Evolutionary conservation across 2,329 filamentous ascomycete species (phyloP), one percentile per base, ranked within the genome.

Genomic region (Macrophomina pseudophaseolina): DNA sequence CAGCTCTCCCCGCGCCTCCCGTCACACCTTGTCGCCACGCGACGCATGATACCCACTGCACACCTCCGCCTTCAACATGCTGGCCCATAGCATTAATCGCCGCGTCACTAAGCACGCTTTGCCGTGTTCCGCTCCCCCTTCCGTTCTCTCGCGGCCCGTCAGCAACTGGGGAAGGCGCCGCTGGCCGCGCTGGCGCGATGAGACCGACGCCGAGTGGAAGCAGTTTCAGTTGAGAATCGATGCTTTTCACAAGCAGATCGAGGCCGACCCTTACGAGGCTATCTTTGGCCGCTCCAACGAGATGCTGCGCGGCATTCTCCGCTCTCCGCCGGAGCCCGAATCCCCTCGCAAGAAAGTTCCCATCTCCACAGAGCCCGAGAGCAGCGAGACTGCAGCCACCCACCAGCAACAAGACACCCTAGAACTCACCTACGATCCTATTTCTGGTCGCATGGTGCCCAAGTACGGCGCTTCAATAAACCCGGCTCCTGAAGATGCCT

Each of bases 261-360:
- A 79, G 46, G 71, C 76, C 18, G 78, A 82, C 64, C 80, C 81
- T 11, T 82, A 83, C 64, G 74, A 76, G 63, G 75, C 78, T 8
- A 70, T 82, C 38, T 82, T 82, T 65, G 81, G 80, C 2, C 78
- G 77, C 2, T 78, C 76, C 52, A 73, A 78, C 64, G 71, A 73
- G 18, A 75, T 75, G 73, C 66, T 77, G 35, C 72, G 42, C 64
- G 76, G 75, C 32, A 49, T 59, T 9, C 4, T 74, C 75, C 66
- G 73, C 75, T 67, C 73, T 72, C 2, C 77, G 76, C 70, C 77
- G 75, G 76, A 72, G 59, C 56, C 70, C 71, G 9, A 18, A 40
- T 48, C 18, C 63, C 48, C 48, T 40, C 28, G 54, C 48, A 14
- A 48, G 60, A 33, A 23, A 32, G 40, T 67, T 60, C 9, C 65